phyloP scores from a whole-genome alignment of 345 rosid species.

The Salix caprea region DNA sequence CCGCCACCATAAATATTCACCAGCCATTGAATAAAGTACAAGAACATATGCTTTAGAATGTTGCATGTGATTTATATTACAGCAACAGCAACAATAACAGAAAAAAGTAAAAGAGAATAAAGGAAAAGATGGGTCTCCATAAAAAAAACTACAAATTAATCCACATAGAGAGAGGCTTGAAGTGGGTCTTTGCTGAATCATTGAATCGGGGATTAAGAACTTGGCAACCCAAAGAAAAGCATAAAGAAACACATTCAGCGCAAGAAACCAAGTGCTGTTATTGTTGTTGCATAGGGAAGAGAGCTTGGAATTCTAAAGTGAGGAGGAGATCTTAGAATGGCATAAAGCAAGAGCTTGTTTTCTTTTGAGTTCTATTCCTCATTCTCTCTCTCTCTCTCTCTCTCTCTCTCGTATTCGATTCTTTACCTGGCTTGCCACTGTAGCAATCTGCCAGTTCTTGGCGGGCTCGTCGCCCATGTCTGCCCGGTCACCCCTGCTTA shows the following conservation, averaged over 20 bases:
- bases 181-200: conserved; percentile 30
- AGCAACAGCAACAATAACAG: conserved; percentile 13
- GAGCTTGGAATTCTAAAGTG: conserved; percentile 52
- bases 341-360: conserved; percentile 26
- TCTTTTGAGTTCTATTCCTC: conserved; percentile 26
- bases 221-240: conserved; percentile 37
- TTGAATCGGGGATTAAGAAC: conserved; percentile 30
- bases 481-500: conserved; percentile 7
- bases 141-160: conserved; percentile 9
- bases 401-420: background rate
- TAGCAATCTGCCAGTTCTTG: conserved; percentile 13
- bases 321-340: conserved; percentile 18
- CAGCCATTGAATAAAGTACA: conserved; percentile 25
- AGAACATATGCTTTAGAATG: conserved; percentile 49
- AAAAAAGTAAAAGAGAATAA: conserved; percentile 30
- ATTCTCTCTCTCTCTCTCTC: background rate
- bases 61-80: conserved; percentile 37
- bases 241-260: conserved; percentile 43
- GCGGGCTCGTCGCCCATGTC: conserved; percentile 4
- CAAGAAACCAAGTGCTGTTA: conserved; percentile 43
- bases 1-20: conserved; percentile 20
- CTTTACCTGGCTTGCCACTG: conserved; percentile 15
- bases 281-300: conserved; percentile 39
- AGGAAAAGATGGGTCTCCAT: conserved; percentile 25
- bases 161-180: conserved; percentile 9